Conservation (phyloP, 345 rosid genomes). For the Gossypium arboreum region DNA sequence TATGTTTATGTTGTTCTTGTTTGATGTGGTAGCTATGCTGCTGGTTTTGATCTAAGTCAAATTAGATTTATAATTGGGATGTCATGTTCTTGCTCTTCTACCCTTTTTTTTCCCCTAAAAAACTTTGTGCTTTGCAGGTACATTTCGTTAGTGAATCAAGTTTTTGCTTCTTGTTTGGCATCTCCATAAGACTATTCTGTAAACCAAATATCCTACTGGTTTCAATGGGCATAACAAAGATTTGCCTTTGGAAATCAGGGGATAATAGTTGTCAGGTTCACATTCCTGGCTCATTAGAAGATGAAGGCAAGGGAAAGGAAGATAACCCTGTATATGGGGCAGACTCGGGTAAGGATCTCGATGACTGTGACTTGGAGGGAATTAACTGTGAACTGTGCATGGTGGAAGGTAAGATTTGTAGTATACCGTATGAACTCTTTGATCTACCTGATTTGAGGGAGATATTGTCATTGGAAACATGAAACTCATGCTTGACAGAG, state of each 20-base stretch:
- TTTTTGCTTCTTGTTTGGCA: conserved; percentile 2
- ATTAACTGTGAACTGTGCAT: conserved; percentile 44
- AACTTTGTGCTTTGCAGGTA: conserved; percentile 23
- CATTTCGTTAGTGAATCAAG: conserved; percentile 13
- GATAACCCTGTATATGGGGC: conserved; percentile 26
- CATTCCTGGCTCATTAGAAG: conserved; percentile 13
- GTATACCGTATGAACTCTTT: conserved; percentile 57
- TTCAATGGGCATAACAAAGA: conserved; percentile 41
- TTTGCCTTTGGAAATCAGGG: conserved; percentile 23
- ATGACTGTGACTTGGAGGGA: conserved; percentile 35
- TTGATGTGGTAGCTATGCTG: conserved; percentile 6
- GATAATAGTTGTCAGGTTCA: conserved; percentile 16
- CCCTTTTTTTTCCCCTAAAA: background rate
- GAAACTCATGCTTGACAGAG: conserved; percentile 60
- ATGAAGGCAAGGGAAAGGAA: conserved; percentile 22
- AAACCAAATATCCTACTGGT: conserved; percentile 7
- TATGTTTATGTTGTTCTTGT: background rate
- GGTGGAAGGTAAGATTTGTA: conserved; percentile 52
- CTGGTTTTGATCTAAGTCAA: background rate
- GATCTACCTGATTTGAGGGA: conserved; percentile 55
- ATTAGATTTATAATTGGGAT: background rate
- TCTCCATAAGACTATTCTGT: conserved; percentile 21
- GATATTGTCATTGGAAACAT: conserved; percentile 52
- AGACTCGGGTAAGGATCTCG: conserved; percentile 41
- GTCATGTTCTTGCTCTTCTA: background rate